Evolutionary conservation across 2,329 filamentous ascomycete species (phyloP).

Genomic region (Beauveria rudraprayagi): DNA sequence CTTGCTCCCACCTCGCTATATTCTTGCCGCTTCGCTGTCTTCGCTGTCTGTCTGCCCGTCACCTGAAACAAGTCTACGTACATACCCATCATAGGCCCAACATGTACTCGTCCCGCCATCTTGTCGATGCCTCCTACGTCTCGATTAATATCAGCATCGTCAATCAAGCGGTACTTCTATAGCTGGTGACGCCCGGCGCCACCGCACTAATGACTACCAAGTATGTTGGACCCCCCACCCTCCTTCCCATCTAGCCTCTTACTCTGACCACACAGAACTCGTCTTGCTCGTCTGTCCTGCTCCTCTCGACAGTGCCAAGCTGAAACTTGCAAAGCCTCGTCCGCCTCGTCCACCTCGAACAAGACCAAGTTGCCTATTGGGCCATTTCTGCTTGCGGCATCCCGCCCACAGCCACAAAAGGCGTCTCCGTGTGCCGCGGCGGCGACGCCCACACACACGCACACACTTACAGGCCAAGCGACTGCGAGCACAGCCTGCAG

Average conservation of each 20-base stretch:
- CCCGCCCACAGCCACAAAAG: background rate
- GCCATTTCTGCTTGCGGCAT: constrained; percentile 1
- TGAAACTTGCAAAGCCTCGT: background rate
- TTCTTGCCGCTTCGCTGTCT: background rate
- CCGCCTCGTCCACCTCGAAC: background rate
- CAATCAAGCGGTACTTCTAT: background rate
- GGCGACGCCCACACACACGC: background rate
- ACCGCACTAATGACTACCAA: background rate
- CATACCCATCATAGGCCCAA: too few relatives aligned
- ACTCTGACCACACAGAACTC: background rate
- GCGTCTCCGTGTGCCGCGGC: background rate
- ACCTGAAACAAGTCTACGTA: too few relatives aligned
- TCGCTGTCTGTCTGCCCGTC: too few relatives aligned
- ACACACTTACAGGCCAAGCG: too few relatives aligned
- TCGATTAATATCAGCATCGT: too few relatives aligned
- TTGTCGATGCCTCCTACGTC: too few relatives aligned
- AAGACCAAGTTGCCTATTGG: background rate
- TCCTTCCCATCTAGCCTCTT: background rate
- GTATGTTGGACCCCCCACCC: background rate
- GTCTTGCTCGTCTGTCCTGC: background rate
- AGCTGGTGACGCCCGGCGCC: background rate
- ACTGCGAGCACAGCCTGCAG: background rate
- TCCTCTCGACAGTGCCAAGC: background rate
- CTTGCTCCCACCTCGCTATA: background rate
- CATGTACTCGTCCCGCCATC: too few relatives aligned